Evolutionary conservation across 805 yeast species (phyloP), one percentile per base, ranked within the genome.

Genomic region (Teunomyces aglyptinius): DNA sequence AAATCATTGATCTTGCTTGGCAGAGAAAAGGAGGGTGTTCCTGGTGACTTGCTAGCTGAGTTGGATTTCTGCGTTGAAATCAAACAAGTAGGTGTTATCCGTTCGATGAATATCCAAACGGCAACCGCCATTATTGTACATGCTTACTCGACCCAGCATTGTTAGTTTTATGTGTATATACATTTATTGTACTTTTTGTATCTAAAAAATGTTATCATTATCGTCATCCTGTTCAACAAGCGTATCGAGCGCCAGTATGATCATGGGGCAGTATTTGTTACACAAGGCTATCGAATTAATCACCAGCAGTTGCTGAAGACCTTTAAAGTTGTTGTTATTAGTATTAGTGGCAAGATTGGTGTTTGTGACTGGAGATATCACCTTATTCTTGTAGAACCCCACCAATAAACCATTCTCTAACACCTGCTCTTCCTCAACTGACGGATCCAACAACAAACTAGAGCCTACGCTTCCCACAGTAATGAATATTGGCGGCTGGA

Each of bases 41-140:
- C 96, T 0, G 96, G 96, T 5, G 85, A 85, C 33, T 67, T 91
- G 22, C 68, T 91, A 45, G 85, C 88, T 0, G 92, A 87, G 58
- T 70, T 92, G 27, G 97, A 91, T 60, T 71, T 83, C 54, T 91
- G 97, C 61, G 81, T 92, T 34, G 96, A 91, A 59, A 91, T 91
- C 55, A 88, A 89, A 60, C 98, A 91, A 61, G 84, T 82, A 34
- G 98, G 98, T 12, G 90, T 91, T 13, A 82, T 92, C 34, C 76
- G 98, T 54, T 90, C 97, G 1, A 91, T 91, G 98, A 91, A 91
- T 59, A 91, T 91, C 50, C 98, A 91, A 68, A 91, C 97, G 0
- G 98, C 97, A 1, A 84, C 97, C 0, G 98, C 97, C 0, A 90
- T 91, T 16, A 81, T 91, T 43, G 96, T 90, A 5, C 96, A 91